Base-by-base conservation (phyloP, 768 basidiomycete genomes). In the Thelephora aurantiotincta region DNA sequence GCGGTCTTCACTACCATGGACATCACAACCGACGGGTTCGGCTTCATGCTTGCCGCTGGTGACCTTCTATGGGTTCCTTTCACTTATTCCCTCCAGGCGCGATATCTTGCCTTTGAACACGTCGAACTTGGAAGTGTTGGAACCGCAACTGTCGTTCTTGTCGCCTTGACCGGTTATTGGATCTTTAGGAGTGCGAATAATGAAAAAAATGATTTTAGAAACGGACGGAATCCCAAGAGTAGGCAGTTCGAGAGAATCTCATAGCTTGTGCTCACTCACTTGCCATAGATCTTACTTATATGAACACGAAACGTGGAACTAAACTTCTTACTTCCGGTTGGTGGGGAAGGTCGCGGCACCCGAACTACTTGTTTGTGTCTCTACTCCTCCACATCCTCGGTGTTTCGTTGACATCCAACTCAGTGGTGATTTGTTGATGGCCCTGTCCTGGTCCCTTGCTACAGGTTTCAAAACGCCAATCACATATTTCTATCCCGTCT, bases 1-100 rank as follows among this genome's bases (percentile, higher is more conserved):
- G 83, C 87, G 9, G 73, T 99, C 53, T 72, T 98, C 49, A 93
- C 89, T 1, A 91, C 85, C 3, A 99, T 99, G 88, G 96, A 99
- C 58, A 93, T 99, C 59, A 93, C 83, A 2, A 87, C 86, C 11
- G 96, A 99, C 56, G 96, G 96, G 11, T 97, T 98, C 57, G 96
- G 96, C 6, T 97, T 92, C 73, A 99, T 99, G 96, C 82, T 99
- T 23, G 66, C 90, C 4, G 75, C 94, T 43, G 94, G 96, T 36
- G 91, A 97, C 58, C 75, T 97, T 23, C 65, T 80, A 16, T 97
- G 89, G 85, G 88, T 99, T 11, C 94, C 94, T 11, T 94, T 97
- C 65, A 81, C 79, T 13, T 99, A 97, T 66, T 80, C 80, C 26
- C 77, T 97, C 12, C 93, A 98, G 66, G 88, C 93, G 1, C 83